Percentiles rank a stretch among this genome's conserved stretches.
Evolutionary conservation across 441 rosid species (phyloP).

Genomic region (Geranium incanum): DNA sequence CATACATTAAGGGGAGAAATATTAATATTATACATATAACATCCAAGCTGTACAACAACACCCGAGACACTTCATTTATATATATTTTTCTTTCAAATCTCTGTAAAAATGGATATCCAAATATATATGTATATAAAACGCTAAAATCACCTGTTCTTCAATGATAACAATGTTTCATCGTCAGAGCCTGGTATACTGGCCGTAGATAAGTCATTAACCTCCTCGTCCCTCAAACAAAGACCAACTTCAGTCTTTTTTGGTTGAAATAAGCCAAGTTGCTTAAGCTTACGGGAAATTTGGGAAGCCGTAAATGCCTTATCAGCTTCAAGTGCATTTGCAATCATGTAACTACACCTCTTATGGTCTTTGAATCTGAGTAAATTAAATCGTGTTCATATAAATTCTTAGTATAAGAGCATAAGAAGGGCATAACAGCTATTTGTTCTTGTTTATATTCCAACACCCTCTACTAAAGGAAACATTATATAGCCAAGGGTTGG

Average conservation of each 20-base stretch:
- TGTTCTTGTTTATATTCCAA: neutral
- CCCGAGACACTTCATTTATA: neutral
- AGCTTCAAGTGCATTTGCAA: slow-evolving; percentile 66
- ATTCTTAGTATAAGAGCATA: slow-evolving; percentile 1
- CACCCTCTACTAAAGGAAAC: neutral
- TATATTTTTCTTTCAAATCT: neutral
- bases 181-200: slow-evolving; percentile 38
- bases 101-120: neutral
- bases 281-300: slow-evolving; percentile 71
- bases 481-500: neutral
- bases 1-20: slow-evolving; percentile 8
- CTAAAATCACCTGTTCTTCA: slow-evolving; percentile 49
- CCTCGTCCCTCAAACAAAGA: slow-evolving; percentile 47
- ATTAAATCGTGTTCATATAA: slow-evolving; percentile 8
- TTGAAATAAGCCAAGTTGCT: slow-evolving; percentile 65
- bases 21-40: slow-evolving; percentile 5
- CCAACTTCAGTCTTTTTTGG: slow-evolving; percentile 35
- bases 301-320: slow-evolving; percentile 56
- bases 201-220: slow-evolving; percentile 29
- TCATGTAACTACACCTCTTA: slow-evolving; percentile 66
- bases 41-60: neutral
- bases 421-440: neutral
- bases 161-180: slow-evolving; percentile 61
- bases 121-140: slow-evolving; percentile 9
- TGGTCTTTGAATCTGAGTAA: slow-evolving; percentile 67